Evolutionary conservation across 2,329 filamentous ascomycete species (phyloP).

Genomic region (Fonsecaea erecta): DNA sequence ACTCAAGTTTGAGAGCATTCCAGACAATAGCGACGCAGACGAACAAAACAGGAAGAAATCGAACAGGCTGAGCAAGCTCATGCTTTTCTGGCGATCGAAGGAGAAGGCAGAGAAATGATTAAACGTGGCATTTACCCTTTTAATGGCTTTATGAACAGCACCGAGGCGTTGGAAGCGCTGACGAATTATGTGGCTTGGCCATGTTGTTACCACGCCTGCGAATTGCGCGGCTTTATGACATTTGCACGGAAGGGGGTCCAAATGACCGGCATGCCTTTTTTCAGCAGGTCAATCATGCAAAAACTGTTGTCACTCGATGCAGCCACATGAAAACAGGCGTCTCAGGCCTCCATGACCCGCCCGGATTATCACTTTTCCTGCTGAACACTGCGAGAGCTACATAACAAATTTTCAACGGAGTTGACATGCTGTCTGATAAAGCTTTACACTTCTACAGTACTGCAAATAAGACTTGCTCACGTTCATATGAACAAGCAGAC

Average conservation of each 20-base stretch:
- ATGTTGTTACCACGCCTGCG: constrained; percentile 11
- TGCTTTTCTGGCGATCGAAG: constrained; percentile 56
- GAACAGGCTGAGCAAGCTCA: constrained; percentile 52
- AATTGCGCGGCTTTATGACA: constrained; percentile 29
- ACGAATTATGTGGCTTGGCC: constrained; percentile 23
- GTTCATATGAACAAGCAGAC: constrained; percentile 15
- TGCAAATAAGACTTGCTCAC: constrained; percentile 13
- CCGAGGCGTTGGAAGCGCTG: constrained; percentile 24
- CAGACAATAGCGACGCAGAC: constrained; percentile 47
- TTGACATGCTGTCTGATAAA: not conserved
- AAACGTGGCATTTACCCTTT: constrained; percentile 6
- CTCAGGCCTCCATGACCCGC: constrained; percentile 1
- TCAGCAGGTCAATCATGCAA: constrained; percentile 20
- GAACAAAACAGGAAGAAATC: constrained; percentile 50
- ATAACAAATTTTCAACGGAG: not conserved
- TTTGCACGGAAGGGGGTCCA: constrained; percentile 19
- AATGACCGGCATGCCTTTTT: constrained; percentile 8
- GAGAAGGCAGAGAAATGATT: constrained; percentile 47
- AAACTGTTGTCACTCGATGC: not conserved
- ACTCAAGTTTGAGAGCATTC: constrained; percentile 39
- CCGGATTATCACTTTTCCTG: constrained; percentile 1
- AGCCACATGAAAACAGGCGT: not conserved
- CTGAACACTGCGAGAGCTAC: constrained; percentile 5
- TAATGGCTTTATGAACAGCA: constrained; percentile 33
- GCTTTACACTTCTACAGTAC: not conserved